Evolutionary conservation across 257 asterid species (phyloP).

Genomic region (Craterostigma plantagineum): DNA sequence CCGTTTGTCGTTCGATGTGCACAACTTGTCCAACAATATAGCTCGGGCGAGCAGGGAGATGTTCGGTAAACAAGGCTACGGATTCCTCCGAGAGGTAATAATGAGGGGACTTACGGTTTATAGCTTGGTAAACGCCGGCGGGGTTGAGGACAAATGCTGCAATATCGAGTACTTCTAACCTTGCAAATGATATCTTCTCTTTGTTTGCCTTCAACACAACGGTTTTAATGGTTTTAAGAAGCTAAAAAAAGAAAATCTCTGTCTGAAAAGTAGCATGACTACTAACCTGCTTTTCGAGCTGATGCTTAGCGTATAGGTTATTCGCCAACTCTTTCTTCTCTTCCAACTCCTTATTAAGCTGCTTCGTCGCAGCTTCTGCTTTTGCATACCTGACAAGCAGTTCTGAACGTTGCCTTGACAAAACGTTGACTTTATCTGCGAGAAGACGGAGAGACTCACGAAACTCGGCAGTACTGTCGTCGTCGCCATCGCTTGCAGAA

Average conservation of each 20-base stretch:
- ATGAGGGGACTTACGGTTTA: constrained; percentile 51
- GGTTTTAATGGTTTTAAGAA: neutral
- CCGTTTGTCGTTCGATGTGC: constrained; percentile 64
- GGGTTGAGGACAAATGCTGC: constrained; percentile 85
- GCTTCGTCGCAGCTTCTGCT: constrained; percentile 50
- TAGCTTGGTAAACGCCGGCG: constrained; percentile 67
- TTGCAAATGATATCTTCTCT: constrained; percentile 75
- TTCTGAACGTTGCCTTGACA: constrained; percentile 57
- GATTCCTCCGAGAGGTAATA: constrained; percentile 88
- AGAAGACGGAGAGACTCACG: constrained; percentile 67
- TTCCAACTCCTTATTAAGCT: constrained; percentile 54
- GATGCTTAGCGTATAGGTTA: constrained; percentile 69
- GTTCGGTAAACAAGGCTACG: constrained; percentile 64
- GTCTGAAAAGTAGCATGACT: neutral
- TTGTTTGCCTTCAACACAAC: constrained; percentile 48
- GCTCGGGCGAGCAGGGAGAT: constrained; percentile 51
- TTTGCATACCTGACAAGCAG: constrained; percentile 57
- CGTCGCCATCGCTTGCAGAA: constrained; percentile 44
- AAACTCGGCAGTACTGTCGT: constrained; percentile 57
- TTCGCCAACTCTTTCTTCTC: constrained; percentile 70
- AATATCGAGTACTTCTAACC: constrained; percentile 70
- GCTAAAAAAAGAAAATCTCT: neutral
- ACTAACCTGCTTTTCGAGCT: constrained; percentile 87
- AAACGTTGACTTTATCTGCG: constrained; percentile 61
- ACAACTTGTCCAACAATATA: constrained; percentile 82